Percentiles rank a stretch among this genome's conserved stretches.
Conservation (phyloP, 768 basidiomycete genomes). For the Mycena galericulata region DNA sequence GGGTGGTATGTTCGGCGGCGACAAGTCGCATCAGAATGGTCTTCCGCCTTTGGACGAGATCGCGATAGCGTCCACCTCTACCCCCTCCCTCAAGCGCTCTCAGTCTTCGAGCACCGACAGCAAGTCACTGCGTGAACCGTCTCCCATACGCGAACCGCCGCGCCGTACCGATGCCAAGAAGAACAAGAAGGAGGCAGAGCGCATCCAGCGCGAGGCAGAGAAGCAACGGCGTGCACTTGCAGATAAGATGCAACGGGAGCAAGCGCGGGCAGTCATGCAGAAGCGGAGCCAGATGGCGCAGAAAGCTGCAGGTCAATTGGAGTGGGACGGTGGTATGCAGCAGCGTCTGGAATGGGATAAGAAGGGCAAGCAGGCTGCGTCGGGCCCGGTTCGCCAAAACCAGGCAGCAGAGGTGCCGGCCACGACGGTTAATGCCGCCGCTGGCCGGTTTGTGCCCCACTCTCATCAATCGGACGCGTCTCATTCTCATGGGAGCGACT, state of each 20-base stretch:
- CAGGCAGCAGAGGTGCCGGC: conserved; percentile 55
- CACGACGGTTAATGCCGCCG: conserved; percentile 70
- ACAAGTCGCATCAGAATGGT: conserved; percentile 71
- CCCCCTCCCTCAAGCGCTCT: conserved; percentile 80
- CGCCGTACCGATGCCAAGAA: conserved; percentile 73
- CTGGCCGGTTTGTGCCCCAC: conserved; percentile 60
- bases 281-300: conserved; percentile 85
- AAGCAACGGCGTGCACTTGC: conserved; percentile 83
- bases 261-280: conserved; percentile 92
- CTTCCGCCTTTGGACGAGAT: conserved; percentile 83
- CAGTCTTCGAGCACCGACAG: conserved; percentile 84
- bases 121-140: conserved; percentile 69
- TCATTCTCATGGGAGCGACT: conserved; percentile 47
- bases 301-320: conserved; percentile 66
- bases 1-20: conserved; percentile 75
- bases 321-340: conserved; percentile 69
- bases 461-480: conserved; percentile 44
- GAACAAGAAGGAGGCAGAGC: conserved; percentile 85
- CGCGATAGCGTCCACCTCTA: conserved; percentile 63
- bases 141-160: conserved; percentile 55
- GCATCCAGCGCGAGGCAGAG: conserved; percentile 84
- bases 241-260: conserved; percentile 82
- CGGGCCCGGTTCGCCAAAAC: conserved; percentile 74
- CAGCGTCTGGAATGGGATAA: conserved; percentile 57
- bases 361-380: conserved; percentile 67